A percentile compares a stretch with the other conserved stretches of the same genome.
phyloP scores from a whole-genome alignment of 192 early-diverging fungal genomes.

The Coemansia asiatica region DNA sequence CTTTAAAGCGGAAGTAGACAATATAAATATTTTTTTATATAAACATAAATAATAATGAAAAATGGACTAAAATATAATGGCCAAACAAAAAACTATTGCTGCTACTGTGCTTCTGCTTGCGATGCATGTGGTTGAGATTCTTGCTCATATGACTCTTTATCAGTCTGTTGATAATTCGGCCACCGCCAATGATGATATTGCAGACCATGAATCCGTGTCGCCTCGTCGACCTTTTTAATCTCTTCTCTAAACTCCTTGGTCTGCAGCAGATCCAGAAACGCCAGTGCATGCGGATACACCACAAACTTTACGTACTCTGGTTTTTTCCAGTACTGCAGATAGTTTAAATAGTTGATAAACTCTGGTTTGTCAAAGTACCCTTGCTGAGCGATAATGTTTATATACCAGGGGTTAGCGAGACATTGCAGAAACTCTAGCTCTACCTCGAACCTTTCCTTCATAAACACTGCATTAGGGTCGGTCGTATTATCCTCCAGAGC shows the following conservation, averaged over 20 bases:
- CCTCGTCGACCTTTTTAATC: slow-evolving; percentile 69
- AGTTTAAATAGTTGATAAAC: slow-evolving; percentile 88
- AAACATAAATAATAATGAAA: background rate
- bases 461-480: slow-evolving; percentile 6
- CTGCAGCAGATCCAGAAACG: slow-evolving; percentile 86
- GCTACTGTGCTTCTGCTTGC: background rate
- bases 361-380: slow-evolving; percentile 79
- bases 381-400: slow-evolving; percentile 89
- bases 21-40: background rate
- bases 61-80: background rate
- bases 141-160: slow-evolving; percentile 3
- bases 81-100: background rate
- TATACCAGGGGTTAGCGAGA: slow-evolving; percentile 90
- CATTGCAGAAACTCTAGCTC: slow-evolving; percentile 97
- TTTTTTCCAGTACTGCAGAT: slow-evolving; percentile 85
- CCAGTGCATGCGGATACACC: slow-evolving; percentile 84
- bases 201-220: slow-evolving; percentile 69
- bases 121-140: background rate
- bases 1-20: slow-evolving; percentile 12
- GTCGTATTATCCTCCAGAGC: background rate
- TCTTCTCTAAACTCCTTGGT: slow-evolving; percentile 75
- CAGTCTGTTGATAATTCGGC: slow-evolving; percentile 22
- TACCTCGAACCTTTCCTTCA: slow-evolving; percentile 73
- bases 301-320: slow-evolving; percentile 91
- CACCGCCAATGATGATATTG: slow-evolving; percentile 48